Percentiles rank a stretch among this genome's conserved stretches.
These are phyloP conservation scores for Heterobasidion irregulare DNA, from an alignment of 1,284 basidiomycete genomes.

Conservation along the genomic window DNA sequence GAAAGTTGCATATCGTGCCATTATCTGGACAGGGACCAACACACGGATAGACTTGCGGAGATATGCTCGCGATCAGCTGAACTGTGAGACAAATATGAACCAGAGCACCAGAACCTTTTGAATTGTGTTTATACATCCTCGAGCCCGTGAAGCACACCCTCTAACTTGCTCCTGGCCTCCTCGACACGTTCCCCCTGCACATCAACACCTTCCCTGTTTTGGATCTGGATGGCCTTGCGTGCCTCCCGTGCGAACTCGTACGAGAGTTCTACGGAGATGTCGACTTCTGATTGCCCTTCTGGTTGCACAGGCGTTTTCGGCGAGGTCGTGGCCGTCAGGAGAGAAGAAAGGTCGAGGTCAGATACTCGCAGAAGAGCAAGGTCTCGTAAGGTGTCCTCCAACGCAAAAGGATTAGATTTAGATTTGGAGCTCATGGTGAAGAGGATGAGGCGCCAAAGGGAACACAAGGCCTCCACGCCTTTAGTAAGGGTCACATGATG, in stretches of 20 bases:
- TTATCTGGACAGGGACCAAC: too few species aligned
- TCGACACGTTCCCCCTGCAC: conserved; percentile 44
- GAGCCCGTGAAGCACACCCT: conserved; percentile 41
- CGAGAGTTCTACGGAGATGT: conserved; percentile 39
- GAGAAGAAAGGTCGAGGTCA: conserved; percentile 39
- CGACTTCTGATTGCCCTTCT: conserved; percentile 13
- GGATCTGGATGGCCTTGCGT: conserved; percentile 42
- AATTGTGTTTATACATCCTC: too few species aligned
- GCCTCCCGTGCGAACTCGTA: conserved; percentile 40
- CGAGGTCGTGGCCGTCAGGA: conserved; percentile 22
- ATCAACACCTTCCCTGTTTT: conserved; percentile 44
- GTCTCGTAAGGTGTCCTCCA: conserved; percentile 59
- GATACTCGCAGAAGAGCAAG: conserved; percentile 61
- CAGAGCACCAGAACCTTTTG: too few species aligned
- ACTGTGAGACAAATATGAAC: too few species aligned
- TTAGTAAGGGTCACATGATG: too few species aligned
- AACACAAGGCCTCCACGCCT: too few species aligned
- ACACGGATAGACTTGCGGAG: too few species aligned
- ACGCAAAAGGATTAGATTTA: conserved; percentile 38
- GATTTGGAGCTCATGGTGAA: conserved; percentile 21
- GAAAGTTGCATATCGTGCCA: too few species aligned
- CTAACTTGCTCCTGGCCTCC: conserved; percentile 37
- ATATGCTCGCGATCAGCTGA: too few species aligned
- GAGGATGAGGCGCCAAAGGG: too few species aligned
- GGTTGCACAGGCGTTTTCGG: conserved; percentile 8